Conservation (phyloP, 1,139 yeast species). For the Hansenula anomala region DNA sequence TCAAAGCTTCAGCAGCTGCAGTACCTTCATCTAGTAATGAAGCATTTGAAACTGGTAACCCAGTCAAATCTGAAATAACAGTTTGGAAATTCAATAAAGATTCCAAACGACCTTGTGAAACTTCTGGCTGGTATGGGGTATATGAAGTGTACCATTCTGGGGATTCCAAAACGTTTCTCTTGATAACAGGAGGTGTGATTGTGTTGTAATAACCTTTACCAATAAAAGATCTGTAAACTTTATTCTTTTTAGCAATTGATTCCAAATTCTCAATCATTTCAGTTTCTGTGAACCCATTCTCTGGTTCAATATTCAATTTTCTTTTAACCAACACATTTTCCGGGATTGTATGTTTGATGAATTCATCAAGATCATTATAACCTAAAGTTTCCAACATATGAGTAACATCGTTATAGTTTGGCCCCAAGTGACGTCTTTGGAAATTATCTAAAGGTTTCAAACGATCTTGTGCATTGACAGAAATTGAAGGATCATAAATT, state of each 20-base stretch:
- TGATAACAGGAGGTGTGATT: conserved; percentile 84
- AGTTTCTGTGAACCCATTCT: conserved; percentile 73
- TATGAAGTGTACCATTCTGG: conserved; percentile 99
- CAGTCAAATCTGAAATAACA: conserved; percentile 81
- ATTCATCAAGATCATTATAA: conserved; percentile 61
- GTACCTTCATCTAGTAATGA: conserved; percentile 95
- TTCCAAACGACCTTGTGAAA: conserved; percentile 93
- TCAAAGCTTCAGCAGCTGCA: conserved; percentile 98
- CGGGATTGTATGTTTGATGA: conserved; percentile 74
- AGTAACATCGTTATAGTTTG: conserved; percentile 56
- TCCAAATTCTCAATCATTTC: conserved; percentile 70
- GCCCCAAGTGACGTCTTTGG: conserved; percentile 89
- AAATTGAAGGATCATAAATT: conserved; percentile 15
- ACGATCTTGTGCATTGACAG: conserved; percentile 6
- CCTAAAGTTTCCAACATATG: conserved; percentile 67
- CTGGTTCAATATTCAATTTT: conserved; percentile 57
- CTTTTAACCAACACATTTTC: conserved; percentile 66
- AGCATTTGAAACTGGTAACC: conserved; percentile 89
- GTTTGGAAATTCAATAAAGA: conserved; percentile 89
- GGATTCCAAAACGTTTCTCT: conserved; percentile 83
- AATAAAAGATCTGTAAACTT: conserved; percentile 65
- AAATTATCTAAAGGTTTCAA: conserved; percentile 64
- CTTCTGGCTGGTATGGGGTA: conserved; percentile 98
- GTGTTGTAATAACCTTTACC: conserved; percentile 97
- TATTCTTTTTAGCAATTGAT: conserved; percentile 70